Evolutionary conservation across 2,329 filamentous ascomycete genomes (phyloP), one percentile per base, ranked within the genome.

Genomic region (Microascus cirrosus): DNA sequence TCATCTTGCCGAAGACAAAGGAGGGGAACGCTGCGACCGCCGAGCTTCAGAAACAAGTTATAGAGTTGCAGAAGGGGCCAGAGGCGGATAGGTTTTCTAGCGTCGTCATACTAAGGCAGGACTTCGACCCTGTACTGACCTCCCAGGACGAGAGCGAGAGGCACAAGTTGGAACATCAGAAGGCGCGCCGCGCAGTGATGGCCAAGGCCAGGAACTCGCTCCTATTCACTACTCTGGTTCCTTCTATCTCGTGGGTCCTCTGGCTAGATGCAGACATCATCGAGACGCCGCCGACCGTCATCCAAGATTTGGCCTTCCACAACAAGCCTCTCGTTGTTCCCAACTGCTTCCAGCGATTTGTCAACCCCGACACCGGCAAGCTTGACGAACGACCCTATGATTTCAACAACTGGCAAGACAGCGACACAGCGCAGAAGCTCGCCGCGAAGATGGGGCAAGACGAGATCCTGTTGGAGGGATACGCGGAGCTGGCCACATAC

Each of bases 391-490:
- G 94, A 4, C 85, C 92, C 0, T 99, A 99, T 70, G 94, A 99
- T 74, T 97, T 86, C 79, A 99, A 99, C 75, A 95, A 89, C 69
- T 99, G 94, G 94, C 85, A 93, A 66, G 94, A 99, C 69, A 95
- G 89, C 68, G 80, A 86, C 1, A 86, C 81, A 1, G 93, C 94
- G 1, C 81, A 86, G 67, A 80, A 87, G 39, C 74, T 99, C 62
- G 92, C 82, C 2, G 75, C 80, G 12, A 84, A 84, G 65, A 92
- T 99, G 91, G 89, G 84, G 0, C 86, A 86, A 0, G 93, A 99
- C 65, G 94, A 99, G 54, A 91, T 99, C 62, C 74, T 99, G 56
- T 77, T 97, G 3, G 94, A 99, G 72, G 94, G 94, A 7, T 99
- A 99, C 68, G 83, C 82, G 0, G 90, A 96, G 67, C 89, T 97